Evolutionary conservation across 2,329 filamentous ascomycete species (phyloP), one percentile per base, ranked within the genome.

Genomic region (Phialemoniopsis sp.): DNA sequence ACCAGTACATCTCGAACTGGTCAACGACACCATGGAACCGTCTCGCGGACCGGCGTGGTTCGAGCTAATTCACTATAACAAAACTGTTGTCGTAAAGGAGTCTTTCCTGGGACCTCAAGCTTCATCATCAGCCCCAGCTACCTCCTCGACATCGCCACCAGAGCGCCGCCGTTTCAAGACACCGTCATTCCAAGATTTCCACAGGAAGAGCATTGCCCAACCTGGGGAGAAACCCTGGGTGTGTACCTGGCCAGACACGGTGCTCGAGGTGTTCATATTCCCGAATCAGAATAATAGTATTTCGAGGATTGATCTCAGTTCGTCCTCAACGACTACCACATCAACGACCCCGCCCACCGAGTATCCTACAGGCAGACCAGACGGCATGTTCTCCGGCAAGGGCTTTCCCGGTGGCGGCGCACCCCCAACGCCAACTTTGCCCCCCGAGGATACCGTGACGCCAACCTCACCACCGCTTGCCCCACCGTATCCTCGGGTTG

Each of bases 231-330:
- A 60, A 41, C 70, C 72, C 1, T 81, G 77, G 77, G 64, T 80
- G 16, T 81, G 77, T 51, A 71, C 63, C 3, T 81, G 77, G 76
- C 72, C 74, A 3, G 62, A 68, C 19, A 78, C 74, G 1, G 61
- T 67, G 3, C 60, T 80, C 5, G 75, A 80, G 37, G 56, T 78
- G 4, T 78, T 78, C 47, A 73, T 81, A 31, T 81, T 78, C 45
- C 66, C 74, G 1, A 58, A 61, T 17, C 72, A 78, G 47, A 76
- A 73, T 48, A 66, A 62, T 38, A 74, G 67, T 46, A 55, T 56
- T 8, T 48, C 37, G 38, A 45, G 34, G 9, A 37, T 44, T 38
- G 40, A 41, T 10, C 30, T 15, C 37, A 21, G 35, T 35, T 28
- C 31, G 18, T 26, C 36, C 10, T 30, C 38, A 8, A 12, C 31